Percentiles rank a stretch among this genome's conserved stretches.
Evolutionary conservation across 1,284 basidiomycete genomes (phyloP).

Genomic region (Ustilago cynodontis): DNA sequence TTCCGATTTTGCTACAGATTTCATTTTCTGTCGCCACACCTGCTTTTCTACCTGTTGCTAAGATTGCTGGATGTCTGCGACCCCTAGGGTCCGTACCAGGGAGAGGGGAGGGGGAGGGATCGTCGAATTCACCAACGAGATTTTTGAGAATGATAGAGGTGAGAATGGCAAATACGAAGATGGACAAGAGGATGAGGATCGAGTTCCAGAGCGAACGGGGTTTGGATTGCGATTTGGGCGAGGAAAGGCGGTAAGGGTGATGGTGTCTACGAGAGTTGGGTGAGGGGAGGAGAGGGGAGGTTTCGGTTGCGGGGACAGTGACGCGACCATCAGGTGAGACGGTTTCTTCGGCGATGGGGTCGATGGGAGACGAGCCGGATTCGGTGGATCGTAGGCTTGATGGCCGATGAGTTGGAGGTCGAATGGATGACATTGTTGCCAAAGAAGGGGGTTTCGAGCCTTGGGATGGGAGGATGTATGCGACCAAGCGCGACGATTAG

Average conservation of each 20-base stretch:
- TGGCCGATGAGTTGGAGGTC: constrained; percentile 15
- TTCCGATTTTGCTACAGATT: constrained; percentile 50
- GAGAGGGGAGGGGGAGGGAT: constrained; percentile 1
- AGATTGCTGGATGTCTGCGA: constrained; percentile 43
- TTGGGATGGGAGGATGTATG: not conserved
- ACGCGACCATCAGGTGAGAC: constrained; percentile 28
- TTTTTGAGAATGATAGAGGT: constrained; percentile 46
- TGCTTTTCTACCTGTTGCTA: constrained; percentile 46
- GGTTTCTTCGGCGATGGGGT: constrained; percentile 45
- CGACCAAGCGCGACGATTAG: no score
- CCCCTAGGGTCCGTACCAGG: constrained; percentile 31
- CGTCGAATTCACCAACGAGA: constrained; percentile 38
- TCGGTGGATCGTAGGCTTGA: constrained; percentile 33
- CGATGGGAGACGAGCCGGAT: constrained; percentile 19
- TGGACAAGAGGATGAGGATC: constrained; percentile 45
- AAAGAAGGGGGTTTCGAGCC: not conserved
- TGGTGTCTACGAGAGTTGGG: constrained; percentile 1
- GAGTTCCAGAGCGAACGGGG: constrained; percentile 25
- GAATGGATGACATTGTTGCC: constrained; percentile 9
- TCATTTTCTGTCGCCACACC: constrained; percentile 59
- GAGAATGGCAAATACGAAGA: constrained; percentile 38
- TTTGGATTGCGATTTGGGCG: constrained; percentile 6
- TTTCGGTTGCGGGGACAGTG: constrained; percentile 17
- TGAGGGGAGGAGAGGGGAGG: constrained; percentile 21
- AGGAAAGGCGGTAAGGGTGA: not conserved